Percentiles rank a stretch among this genome's conserved stretches.
Conservation (phyloP, 768 basidiomycete genomes). For the Scleroderma bovista region DNA sequence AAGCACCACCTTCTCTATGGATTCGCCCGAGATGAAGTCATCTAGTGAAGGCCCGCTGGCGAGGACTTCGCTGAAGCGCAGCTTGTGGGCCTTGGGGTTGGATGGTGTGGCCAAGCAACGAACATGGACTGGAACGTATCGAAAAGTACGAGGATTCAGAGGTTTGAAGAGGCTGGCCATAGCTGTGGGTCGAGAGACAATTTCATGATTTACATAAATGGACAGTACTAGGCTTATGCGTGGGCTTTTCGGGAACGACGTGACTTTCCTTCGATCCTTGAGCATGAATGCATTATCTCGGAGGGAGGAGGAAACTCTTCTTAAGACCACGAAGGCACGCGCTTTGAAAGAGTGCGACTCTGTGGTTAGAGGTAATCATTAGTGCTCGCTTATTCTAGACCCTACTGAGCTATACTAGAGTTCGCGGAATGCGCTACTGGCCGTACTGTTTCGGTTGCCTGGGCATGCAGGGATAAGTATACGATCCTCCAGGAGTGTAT, state of each 20-base stretch:
- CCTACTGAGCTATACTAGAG: slow-evolving; percentile 37
- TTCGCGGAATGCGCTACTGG: slow-evolving; percentile 84
- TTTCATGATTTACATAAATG: background rate
- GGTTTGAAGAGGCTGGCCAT: background rate
- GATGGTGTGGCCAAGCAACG: slow-evolving; percentile 48
- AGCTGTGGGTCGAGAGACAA: background rate
- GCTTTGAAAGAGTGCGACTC: slow-evolving; percentile 76
- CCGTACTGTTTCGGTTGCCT: slow-evolving; percentile 77
- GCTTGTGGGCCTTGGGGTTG: slow-evolving; percentile 25
- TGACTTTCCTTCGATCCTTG: background rate
- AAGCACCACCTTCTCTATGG: slow-evolving; percentile 56
- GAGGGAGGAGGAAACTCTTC: slow-evolving; percentile 80
- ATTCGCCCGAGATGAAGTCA: slow-evolving; percentile 68
- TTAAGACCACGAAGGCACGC: slow-evolving; percentile 74
- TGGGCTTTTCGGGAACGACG: too few relatives aligned
- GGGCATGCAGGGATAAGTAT: slow-evolving; percentile 72
- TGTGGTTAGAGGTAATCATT: slow-evolving; percentile 55
- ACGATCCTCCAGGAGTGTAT: slow-evolving; percentile 74
- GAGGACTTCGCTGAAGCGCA: slow-evolving; percentile 47
- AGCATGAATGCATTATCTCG: slow-evolving; percentile 83
- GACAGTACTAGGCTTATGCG: too few relatives aligned
- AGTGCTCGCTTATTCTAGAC: background rate
- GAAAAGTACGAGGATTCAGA: background rate
- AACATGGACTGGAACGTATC: slow-evolving; percentile 13
- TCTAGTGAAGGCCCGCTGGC: slow-evolving; percentile 69